A percentile compares a stretch with the other conserved stretches of the same genome.
Conservation (phyloP, 768 basidiomycete species). For the Peribolospora baueri region DNA sequence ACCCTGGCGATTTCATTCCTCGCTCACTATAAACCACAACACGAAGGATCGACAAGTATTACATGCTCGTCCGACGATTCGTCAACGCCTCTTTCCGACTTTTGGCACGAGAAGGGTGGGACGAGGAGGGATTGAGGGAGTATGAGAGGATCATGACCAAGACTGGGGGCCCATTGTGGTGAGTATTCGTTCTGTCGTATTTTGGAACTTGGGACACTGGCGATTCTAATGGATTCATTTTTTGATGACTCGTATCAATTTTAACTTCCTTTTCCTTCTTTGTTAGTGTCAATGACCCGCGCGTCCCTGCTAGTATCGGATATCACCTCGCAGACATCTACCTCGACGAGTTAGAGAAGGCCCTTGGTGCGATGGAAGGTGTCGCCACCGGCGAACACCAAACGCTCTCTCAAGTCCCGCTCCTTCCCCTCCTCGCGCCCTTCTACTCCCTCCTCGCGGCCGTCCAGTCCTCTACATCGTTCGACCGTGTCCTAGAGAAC, state of each 20-base stretch:
- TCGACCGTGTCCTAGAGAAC: conserved; percentile 33
- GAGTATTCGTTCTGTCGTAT: conserved; percentile 11
- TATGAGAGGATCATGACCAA: conserved; percentile 44
- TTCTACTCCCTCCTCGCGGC: conserved; percentile 48
- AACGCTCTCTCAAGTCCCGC: conserved; percentile 22
- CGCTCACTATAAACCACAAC: no score
- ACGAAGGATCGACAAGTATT: conserved; percentile 81
- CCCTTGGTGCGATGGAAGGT: conserved; percentile 3
- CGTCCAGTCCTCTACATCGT: conserved; percentile 38
- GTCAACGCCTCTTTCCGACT: conserved; percentile 64
- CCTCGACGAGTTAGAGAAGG: conserved; percentile 59
- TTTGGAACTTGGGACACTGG: neutral
- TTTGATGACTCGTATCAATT: neutral
- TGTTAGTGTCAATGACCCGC: conserved; percentile 36
- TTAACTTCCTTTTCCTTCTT: conserved; percentile 1
- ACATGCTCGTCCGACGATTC: conserved; percentile 76
- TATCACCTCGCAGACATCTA: conserved; percentile 80
- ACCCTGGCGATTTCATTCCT: no score
- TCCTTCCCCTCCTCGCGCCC: conserved; percentile 36
- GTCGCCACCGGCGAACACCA: neutral
- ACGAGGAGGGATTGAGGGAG: conserved; percentile 27
- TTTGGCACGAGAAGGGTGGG: conserved; percentile 48
- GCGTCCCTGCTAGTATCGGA: conserved; percentile 49
- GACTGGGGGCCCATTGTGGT: conserved; percentile 69
- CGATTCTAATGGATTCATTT: neutral